Evolutionary conservation across 164 flowering plant genomes (phyloP).

Genomic region (Litsea cubeba): DNA sequence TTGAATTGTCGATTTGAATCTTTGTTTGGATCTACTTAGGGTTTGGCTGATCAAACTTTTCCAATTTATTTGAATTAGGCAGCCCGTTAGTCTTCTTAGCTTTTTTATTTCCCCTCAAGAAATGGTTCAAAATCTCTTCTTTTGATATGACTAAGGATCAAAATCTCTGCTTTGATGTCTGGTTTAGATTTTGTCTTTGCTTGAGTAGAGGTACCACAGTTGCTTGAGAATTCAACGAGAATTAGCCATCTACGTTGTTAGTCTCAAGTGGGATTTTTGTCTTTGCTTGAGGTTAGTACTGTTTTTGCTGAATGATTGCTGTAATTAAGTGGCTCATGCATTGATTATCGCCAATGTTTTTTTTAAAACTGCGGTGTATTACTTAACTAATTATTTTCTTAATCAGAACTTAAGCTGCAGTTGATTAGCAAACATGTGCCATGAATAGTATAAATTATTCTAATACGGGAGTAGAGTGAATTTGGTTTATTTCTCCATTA

Average conservation of each 20-base stretch:
- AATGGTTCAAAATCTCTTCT: too few species aligned
- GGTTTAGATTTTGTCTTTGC: not conserved
- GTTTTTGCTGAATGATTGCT: not conserved
- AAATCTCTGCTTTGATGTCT: not conserved
- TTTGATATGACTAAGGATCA: too few species aligned
- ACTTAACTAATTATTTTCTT: too few species aligned
- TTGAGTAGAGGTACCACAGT: not conserved
- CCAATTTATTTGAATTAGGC: too few species aligned
- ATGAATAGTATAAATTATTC: too few species aligned
- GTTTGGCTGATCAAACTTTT: not conserved
- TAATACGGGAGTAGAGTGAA: too few species aligned
- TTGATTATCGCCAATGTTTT: not conserved
- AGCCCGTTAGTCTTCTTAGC: too few species aligned
- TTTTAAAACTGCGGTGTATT: not conserved
- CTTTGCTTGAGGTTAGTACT: not conserved
- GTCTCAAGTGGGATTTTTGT: not conserved
- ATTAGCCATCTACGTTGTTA: not conserved
- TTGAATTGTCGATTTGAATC: constrained; percentile 1
- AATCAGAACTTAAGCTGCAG: too few species aligned
- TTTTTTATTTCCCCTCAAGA: too few species aligned
- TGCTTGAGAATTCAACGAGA: not conserved
- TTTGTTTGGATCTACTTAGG: not conserved
- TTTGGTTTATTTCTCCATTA: too few species aligned
- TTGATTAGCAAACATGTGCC: too few species aligned
- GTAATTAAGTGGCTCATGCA: not conserved